Conservation (phyloP, 495 filamentous ascomycete species). For the Penicillium silybi region DNA sequence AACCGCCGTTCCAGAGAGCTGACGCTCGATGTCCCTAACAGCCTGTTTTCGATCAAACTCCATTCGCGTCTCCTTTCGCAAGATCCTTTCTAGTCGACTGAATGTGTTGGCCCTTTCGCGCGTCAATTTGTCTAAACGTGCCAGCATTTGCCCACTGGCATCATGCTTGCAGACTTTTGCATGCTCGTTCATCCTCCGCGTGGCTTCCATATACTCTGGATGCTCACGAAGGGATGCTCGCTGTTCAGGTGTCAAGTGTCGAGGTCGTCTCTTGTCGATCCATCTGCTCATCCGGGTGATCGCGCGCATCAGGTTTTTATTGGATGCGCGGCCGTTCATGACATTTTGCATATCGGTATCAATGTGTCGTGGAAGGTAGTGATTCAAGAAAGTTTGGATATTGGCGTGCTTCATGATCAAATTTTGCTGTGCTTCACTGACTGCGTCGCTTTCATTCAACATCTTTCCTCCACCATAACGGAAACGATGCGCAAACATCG, state of each 20-base stretch:
- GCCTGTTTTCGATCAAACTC: slow-evolving; percentile 23
- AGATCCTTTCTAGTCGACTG: slow-evolving; percentile 10
- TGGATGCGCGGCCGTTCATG: slow-evolving; percentile 25
- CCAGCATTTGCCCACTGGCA: slow-evolving; percentile 1
- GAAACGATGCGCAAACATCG: too few species aligned
- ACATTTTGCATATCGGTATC: slow-evolving; percentile 31
- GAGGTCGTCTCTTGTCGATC: slow-evolving; percentile 32
- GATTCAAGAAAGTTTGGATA: slow-evolving; percentile 30
- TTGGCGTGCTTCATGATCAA: slow-evolving; percentile 34
- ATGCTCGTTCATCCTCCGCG: neutral
- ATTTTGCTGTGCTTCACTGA: slow-evolving; percentile 38
- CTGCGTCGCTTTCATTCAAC: too few species aligned
- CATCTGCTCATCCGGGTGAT: slow-evolving; percentile 33
- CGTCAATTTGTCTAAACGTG: slow-evolving; percentile 9
- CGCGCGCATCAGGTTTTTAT: slow-evolving; percentile 25
- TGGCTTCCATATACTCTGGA: neutral
- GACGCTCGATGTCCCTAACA: slow-evolving; percentile 19
- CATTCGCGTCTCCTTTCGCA: slow-evolving; percentile 12
- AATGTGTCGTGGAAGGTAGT: slow-evolving; percentile 34
- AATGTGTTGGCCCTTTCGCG: slow-evolving; percentile 15
- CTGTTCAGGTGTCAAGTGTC: slow-evolving; percentile 4
- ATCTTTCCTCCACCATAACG: too few species aligned
- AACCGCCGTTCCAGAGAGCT: slow-evolving; percentile 19
- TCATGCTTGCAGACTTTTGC: slow-evolving; percentile 4
- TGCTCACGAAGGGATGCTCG: neutral